These are phyloP conservation scores for Penicillium roqueforti DNA, from an alignment of 495 filamentous ascomycete species.

Conservation along the genomic window DNA sequence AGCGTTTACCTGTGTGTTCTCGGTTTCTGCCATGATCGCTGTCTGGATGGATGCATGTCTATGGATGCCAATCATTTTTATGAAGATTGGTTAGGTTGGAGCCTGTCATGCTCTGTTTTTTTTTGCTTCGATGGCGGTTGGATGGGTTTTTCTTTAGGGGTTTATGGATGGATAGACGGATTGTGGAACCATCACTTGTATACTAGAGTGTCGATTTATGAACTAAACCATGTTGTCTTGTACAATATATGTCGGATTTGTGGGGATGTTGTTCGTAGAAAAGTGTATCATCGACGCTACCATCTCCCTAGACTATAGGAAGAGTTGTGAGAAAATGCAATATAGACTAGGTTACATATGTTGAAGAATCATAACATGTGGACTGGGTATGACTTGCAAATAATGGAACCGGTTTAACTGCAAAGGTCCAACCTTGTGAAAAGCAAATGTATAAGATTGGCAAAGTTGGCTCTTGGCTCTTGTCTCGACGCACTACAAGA, in stretches of 20 bases:
- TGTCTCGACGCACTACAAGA: not conserved
- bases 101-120: not conserved
- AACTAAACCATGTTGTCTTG: conserved; percentile 13
- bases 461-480: not conserved
- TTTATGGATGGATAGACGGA: conserved; percentile 7
- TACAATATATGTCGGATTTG: not conserved
- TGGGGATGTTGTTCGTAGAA: not conserved
- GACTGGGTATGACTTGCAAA: not conserved
- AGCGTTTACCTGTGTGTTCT: conserved; percentile 1
- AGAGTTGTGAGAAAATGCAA: not conserved
- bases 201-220: conserved; percentile 25
- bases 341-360: not conserved
- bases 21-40: not conserved
- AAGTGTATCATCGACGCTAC: not conserved
- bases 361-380: not conserved
- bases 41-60: not conserved
- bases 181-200: conserved; percentile 19
- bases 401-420: not conserved
- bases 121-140: not conserved
- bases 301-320: not conserved
- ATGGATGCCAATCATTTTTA: not conserved
- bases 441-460: not conserved
- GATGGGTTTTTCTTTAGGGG: not conserved
- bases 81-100: conserved; percentile 1
- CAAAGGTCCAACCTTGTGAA: not conserved